Evolutionary conservation across 1,139 yeast species (phyloP).

Genomic region (Ogataea hybrid): DNA sequence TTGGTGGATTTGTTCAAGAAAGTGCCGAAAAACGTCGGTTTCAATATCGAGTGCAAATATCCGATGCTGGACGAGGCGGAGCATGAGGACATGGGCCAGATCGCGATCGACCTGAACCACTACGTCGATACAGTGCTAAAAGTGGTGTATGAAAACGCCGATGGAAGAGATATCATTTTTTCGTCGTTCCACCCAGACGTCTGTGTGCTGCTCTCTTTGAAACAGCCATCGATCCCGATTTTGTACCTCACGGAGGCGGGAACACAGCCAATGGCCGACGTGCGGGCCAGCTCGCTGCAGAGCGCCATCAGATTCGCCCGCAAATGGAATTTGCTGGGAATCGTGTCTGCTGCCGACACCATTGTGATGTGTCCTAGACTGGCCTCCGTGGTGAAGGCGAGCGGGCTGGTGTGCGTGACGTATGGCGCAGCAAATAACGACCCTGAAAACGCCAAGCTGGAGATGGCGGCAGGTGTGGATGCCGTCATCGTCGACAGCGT

Average conservation of each 20-base stretch:
- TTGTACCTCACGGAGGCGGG: conserved; percentile 90
- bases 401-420: conserved; percentile 91
- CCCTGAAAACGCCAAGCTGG: conserved; percentile 81
- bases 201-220: conserved; percentile 78
- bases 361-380: conserved; percentile 84
- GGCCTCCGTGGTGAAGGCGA: conserved; percentile 82
- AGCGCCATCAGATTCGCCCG: conserved; percentile 90
- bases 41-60: conserved; percentile 91
- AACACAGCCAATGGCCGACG: conserved; percentile 78
- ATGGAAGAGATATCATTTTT: conserved; percentile 83
- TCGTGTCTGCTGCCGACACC: conserved; percentile 87
- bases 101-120: conserved; percentile 78
- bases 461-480: conserved; percentile 93
- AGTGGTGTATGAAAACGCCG: conserved; percentile 72
- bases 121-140: conserved; percentile 86
- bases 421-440: conserved; percentile 85
- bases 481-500: conserved; percentile 97
- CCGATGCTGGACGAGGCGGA: conserved; percentile 96
- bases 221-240: conserved; percentile 92
- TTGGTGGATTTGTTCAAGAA: conserved; percentile 79
- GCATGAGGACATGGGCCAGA: conserved; percentile 81
- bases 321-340: conserved; percentile 89
- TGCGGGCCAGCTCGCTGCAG: conserved; percentile 83
- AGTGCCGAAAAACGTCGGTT: conserved; percentile 81
- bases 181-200: conserved; percentile 96